Evolutionary conservation across 225 moss, liverwort and hornwort genomes (phyloP).

Genomic region (Sphagnum contortum): DNA sequence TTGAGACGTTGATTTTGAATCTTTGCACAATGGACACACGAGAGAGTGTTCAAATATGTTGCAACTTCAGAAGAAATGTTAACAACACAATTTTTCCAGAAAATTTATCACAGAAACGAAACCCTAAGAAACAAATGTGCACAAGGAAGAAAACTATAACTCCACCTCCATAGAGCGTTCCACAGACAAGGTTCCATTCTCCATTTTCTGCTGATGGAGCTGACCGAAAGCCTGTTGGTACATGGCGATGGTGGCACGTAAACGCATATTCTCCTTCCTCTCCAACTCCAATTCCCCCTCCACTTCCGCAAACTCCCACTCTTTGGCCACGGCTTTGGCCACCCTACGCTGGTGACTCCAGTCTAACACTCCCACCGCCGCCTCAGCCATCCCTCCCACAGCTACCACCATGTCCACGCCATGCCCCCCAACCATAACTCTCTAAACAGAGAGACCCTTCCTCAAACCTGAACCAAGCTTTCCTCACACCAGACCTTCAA

Average conservation of each 20-base stretch:
- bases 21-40: too few relatives aligned
- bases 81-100: too few relatives aligned
- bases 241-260: conserved; percentile 53
- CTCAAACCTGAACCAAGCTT: too few relatives aligned
- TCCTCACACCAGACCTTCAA: too few relatives aligned
- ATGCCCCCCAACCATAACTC: conserved; percentile 34
- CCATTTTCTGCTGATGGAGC: conserved; percentile 33
- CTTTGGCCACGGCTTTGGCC: conserved; percentile 22
- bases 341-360: conserved; percentile 47
- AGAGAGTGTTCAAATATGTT: too few relatives aligned
- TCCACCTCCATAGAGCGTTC: conserved; percentile 30
- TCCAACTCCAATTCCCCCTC: conserved; percentile 67
- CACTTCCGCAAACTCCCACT: conserved; percentile 56
- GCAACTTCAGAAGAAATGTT: too few relatives aligned
- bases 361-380: conserved; percentile 60
- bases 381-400: conserved; percentile 90
- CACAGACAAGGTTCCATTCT: conserved; percentile 28
- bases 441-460: not conserved
- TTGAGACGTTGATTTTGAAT: too few relatives aligned
- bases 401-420: conserved; percentile 73
- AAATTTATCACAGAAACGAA: too few relatives aligned
- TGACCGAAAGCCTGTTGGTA: conserved; percentile 56
- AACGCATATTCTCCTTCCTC: conserved; percentile 54
- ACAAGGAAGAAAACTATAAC: too few relatives aligned
- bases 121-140: too few relatives aligned